phyloP scores from a whole-genome alignment of 306 rosid species.

The Begonia peltatifolia region DNA sequence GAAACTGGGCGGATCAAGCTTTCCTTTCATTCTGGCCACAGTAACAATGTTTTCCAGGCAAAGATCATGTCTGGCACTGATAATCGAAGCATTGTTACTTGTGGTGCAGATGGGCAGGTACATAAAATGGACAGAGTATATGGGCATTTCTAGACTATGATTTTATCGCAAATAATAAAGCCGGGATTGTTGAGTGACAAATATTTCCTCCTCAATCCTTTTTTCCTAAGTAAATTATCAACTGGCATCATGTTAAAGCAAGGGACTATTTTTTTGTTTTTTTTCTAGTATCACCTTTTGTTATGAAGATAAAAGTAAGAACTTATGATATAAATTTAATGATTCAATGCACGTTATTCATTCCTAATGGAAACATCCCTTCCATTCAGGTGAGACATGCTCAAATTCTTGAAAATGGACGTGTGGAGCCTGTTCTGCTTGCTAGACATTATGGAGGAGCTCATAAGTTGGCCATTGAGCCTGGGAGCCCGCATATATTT shows the following conservation, averaged over 20 bases:
- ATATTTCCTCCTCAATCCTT: too few species aligned
- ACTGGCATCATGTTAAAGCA: too few species aligned
- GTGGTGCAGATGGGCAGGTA: conserved; percentile 97
- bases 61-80: conserved; percentile 63
- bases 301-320: too few species aligned
- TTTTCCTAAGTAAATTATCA: too few species aligned
- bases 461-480: conserved; percentile 91
- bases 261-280: too few species aligned
- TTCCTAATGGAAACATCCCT: conserved; percentile 9
- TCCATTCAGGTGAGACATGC: conserved; percentile 72
- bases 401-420: conserved; percentile 40
- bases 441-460: conserved; percentile 63
- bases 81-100: conserved; percentile 63
- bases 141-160: not conserved
- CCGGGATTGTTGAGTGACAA: too few species aligned
- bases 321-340: too few species aligned
- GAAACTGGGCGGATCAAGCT: conserved; percentile 35
- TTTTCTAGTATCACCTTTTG: too few species aligned
- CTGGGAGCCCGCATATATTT: conserved; percentile 88
- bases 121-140: not conserved
- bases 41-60: conserved; percentile 67
- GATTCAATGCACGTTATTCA: not conserved
- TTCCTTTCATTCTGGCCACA: conserved; percentile 55
- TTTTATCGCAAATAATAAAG: not conserved
- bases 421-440: conserved; percentile 37